Evolutionary conservation across 2,329 filamentous ascomycete genomes (phyloP).

Genomic region (Pyrenochaeta sp.): DNA sequence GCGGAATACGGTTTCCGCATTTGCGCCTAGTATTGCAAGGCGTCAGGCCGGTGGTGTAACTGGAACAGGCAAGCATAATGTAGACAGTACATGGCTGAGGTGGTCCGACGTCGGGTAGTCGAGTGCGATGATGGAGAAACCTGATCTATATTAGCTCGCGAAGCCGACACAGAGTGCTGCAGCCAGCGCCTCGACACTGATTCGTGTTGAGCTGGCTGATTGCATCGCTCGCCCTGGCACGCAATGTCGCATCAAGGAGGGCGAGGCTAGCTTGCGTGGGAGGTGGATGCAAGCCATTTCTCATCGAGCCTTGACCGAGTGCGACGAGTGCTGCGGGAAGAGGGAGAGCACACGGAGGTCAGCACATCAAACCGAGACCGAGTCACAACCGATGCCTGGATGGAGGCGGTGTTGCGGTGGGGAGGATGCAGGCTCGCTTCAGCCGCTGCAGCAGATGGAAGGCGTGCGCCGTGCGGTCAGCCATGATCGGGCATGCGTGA

Average conservation of each 20-base stretch:
- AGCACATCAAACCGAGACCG: slow-evolving; percentile 21
- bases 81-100: too few relatives aligned
- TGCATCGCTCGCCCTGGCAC: slow-evolving; percentile 11
- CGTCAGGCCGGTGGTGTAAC: slow-evolving; percentile 32
- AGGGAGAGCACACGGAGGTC: slow-evolving; percentile 19
- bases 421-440: slow-evolving; percentile 14
- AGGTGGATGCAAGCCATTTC: slow-evolving; percentile 15
- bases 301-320: slow-evolving; percentile 19
- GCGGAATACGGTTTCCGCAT: slow-evolving; percentile 24
- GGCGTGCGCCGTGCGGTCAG: too few relatives aligned
- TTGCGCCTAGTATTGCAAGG: slow-evolving; percentile 27
- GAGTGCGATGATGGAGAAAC: slow-evolving; percentile 20
- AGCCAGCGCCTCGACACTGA: slow-evolving; percentile 24
- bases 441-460: slow-evolving; percentile 20
- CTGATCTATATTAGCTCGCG: slow-evolving; percentile 32
- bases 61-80: slow-evolving; percentile 32
- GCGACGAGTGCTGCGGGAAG: slow-evolving; percentile 24
- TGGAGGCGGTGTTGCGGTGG: slow-evolving; percentile 15
- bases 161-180: slow-evolving; percentile 24
- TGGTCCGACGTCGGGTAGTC: slow-evolving; percentile 33
- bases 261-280: slow-evolving; percentile 5
- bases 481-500: too few relatives aligned
- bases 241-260: slow-evolving; percentile 10
- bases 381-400: slow-evolving; percentile 17
- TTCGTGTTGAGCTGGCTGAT: slow-evolving; percentile 15